Base-by-base conservation (phyloP, 257 asterid genomes). In the Capsicum rhomboideum region DNA sequence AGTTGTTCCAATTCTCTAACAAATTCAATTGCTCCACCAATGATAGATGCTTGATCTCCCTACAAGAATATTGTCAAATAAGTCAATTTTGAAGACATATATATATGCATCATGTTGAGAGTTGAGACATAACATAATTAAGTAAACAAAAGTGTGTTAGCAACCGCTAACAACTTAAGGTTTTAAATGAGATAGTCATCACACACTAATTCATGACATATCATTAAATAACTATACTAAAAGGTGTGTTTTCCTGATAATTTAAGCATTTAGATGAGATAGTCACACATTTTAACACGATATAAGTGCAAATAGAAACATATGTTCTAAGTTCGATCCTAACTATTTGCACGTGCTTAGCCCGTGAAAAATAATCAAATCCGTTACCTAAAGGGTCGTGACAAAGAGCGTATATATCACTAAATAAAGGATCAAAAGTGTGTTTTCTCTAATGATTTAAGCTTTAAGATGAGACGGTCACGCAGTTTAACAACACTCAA, bases 1-100 rank as follows among this genome's bases (percentile, higher is more conserved):
- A 96, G 98, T 79, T 96, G 99, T 52, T 96, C 99, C 20, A 96
- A 59, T 63, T 96, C 99, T 71, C 98, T 90, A 80, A 96, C 99
- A 53, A 96, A 96, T 86, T 96, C 99, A 0, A 94, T 96, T 14
- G 99, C 99, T 75, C 99, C 98, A 11, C 99, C 99, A 2, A 96
- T 92, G 84, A 96, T 96, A 1, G 99, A 96, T 16, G 99, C 98
- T 89, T 96, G 99, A 88, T 96, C 99, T 53, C 99, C 98, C 99
- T 96, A 68, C 3, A 44, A 5, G 42, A 26, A 20, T 1, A 23
- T 44, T 59, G n/a, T 28, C 8, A 3, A 46, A 6, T 58, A 82
- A 34, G 3, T 54, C 40, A 44, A 67, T 29, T 50, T 53, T 17
- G 16, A 23, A 21, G 34, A 59, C 6, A 59, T 10, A 23, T 23